A percentile compares a stretch with the other conserved stretches of the same genome.
These are phyloP conservation scores for Spongiforma sp. DNA, from an alignment of 1,284 basidiomycete species.

Conservation along the genomic window DNA sequence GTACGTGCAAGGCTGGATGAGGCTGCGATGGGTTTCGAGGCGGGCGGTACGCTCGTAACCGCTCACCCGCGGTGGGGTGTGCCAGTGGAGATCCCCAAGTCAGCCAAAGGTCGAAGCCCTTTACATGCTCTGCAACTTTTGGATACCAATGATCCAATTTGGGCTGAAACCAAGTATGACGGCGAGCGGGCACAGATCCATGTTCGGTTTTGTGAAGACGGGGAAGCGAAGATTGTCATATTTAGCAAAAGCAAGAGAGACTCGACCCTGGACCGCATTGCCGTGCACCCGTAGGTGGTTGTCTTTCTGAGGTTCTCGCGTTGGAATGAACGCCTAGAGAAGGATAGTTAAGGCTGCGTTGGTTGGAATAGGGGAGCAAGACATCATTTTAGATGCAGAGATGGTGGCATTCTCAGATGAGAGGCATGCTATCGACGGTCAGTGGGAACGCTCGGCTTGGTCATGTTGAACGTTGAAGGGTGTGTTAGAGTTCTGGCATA, in stretches of 20 bases:
- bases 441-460: slow-evolving; percentile 13
- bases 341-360: slow-evolving; percentile 72
- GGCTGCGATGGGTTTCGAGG: slow-evolving; percentile 59
- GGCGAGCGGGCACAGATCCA: slow-evolving; percentile 92
- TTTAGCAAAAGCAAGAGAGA: slow-evolving; percentile 87
- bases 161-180: slow-evolving; percentile 92
- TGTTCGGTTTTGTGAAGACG: slow-evolving; percentile 52
- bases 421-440: slow-evolving; percentile 60
- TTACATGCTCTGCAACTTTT: slow-evolving; percentile 61
- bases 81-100: slow-evolving; percentile 78
- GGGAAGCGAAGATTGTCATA: slow-evolving; percentile 62
- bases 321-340: slow-evolving; percentile 2
- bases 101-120: slow-evolving; percentile 68
- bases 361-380: slow-evolving; percentile 43
- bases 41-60: slow-evolving; percentile 26
- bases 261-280: slow-evolving; percentile 74
- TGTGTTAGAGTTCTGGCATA: slow-evolving; percentile 71
- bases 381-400: slow-evolving; percentile 84
- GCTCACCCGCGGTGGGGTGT: slow-evolving; percentile 46
- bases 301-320: background rate
- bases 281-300: slow-evolving; percentile 65
- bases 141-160: slow-evolving; percentile 52
- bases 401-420: slow-evolving; percentile 81
- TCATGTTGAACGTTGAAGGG: slow-evolving; percentile 7
- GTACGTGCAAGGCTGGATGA: slow-evolving; percentile 63